phyloP scores from a whole-genome alignment of 345 rosid species.

The Rhodomyrtus tomentosa region DNA sequence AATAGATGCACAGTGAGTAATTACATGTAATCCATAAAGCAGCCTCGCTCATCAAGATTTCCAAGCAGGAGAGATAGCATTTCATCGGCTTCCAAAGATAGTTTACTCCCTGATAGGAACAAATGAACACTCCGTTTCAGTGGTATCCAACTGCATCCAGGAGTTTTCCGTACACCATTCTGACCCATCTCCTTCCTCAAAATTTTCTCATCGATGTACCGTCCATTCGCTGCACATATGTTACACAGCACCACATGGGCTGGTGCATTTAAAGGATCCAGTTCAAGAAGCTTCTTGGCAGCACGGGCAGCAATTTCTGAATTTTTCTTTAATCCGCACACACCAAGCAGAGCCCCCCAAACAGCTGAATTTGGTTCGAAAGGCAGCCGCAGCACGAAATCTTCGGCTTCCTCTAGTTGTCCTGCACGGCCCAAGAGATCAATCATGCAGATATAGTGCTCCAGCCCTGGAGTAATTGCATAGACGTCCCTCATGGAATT shows the following conservation, averaged over 20 bases:
- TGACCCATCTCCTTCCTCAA: conserved; percentile 59
- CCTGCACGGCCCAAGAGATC: conserved; percentile 48
- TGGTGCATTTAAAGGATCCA: conserved; percentile 58
- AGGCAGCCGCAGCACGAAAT: conserved; percentile 26
- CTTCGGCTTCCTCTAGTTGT: conserved; percentile 38
- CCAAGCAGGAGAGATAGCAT: conserved; percentile 19
- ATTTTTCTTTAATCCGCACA: conserved; percentile 31
- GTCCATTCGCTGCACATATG: conserved; percentile 42
- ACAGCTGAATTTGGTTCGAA: conserved; percentile 20
- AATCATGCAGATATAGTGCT: conserved; percentile 38
- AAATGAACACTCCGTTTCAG: conserved; percentile 32
- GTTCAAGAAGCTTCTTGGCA: conserved; percentile 32
- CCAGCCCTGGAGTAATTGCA: conserved; percentile 21
- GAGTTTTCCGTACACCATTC: conserved; percentile 68
- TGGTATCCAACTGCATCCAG: conserved; percentile 78
- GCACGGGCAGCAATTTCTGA: conserved; percentile 34
- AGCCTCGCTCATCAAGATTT: conserved; percentile 1
- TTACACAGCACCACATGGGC: conserved; percentile 66
- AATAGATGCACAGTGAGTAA: neutral
- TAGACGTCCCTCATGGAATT: conserved; percentile 19
- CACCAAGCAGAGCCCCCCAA: conserved; percentile 54
- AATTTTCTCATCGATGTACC: conserved; percentile 37
- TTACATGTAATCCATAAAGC: neutral
- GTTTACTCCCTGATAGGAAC: conserved; percentile 57
- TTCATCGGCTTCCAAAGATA: conserved; percentile 16